Base-by-base conservation (phyloP, 2,329 filamentous ascomycete genomes). In the Ophiostoma populinum region DNA sequence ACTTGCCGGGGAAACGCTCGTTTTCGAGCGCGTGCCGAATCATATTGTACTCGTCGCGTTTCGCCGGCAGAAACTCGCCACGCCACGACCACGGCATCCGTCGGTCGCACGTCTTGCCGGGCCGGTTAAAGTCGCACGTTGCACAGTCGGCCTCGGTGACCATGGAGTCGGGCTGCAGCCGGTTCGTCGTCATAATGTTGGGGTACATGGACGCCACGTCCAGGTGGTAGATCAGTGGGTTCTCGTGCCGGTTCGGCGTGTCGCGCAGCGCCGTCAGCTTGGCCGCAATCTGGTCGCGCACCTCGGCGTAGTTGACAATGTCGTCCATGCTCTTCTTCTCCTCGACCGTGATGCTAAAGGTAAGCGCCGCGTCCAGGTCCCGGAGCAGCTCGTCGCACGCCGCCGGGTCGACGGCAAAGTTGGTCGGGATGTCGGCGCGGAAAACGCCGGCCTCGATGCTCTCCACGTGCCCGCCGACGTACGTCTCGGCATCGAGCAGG, bases 141-240 rank as follows among this genome's bases (percentile, higher is more conserved):
- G 90, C 90, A 49, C 92, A 98, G 48, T 93, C 83, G 1, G 86
- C 82, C 52, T 98, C 92, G 32, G 87, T 65, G 36, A 98, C 92
- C 85, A 98, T 92, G n/a, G 90, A 95, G 55, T 98, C 90, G 0
- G 90, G 90, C 47, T 98, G 90, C 31, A 98, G 58, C 53, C 90
- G 80, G 55, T 98, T 98, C 1, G 90, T 98, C 2, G 92, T 98
- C 92, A 98, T 98, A 54, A 98, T 98, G 55, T 98, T 98, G 8
- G 90, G 90, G 53, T 98, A 98, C 90, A 98, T 98, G 40, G 90
- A 94, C 13, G 90, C 90, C 39, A 98, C 92, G 51, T 98, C 90
- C 58, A 98, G 63, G 65, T 98, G 90, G 57, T 98, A 98, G 44
- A 98, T 98, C 21, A 92, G 69, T 5, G 90, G 90, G 28, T 75